Base-by-base conservation (phyloP, 345 rosid genomes). In the Rubroshorea leprosula region DNA sequence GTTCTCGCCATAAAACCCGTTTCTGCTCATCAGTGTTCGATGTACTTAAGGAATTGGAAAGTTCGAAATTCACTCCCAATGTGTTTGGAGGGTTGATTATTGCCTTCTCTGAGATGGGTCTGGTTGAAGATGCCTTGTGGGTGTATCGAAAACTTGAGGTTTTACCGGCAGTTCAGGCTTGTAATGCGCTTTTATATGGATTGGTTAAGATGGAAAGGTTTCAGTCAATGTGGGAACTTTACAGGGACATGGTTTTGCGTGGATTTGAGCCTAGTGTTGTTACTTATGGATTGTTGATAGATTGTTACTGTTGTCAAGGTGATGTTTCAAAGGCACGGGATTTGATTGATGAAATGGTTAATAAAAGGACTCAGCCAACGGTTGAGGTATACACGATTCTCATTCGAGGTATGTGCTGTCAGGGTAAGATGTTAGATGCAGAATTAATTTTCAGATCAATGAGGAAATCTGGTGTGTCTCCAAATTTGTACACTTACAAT, bases 61-160 rank as follows among this genome's bases (percentile, higher is more conserved):
- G 57, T 21, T 19, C 68, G 0, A 71, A 77, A 23, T 75, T 72
- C 49, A 67, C 57, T 64, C 58, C 65, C 49, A 51, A 74, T 13
- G 87, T 83, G 63, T 83, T 86, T 66, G 78, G 73, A 23, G 41
- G 76, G 31, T 49, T 83, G 57, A 74, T 86, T 45, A 62, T 78
- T 62, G 87, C 82, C 46, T 60, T 83, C 55, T 58, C 77, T 31
- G 77, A 81, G 73, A 63, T 76, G 78, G 81, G 78, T 56, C 58
- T 67, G 19, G 69, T 81, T 13, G 81, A 86, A 10, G 95, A 83
- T 61, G 86, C 90, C 47, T 62, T 81, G 60, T 67, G 78, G 86
- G 81, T 86, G 55, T 76, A 71, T 55, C 57, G 72, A 41, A 78
- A 70, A 60, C 71, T 64, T 51, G 68, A 44, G 13, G 49, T 31